A percentile compares a stretch with the other conserved stretches of the same genome.
Evolutionary conservation across 2,329 filamentous ascomycete genomes (phyloP).

Genomic region (Botrytis medusae): DNA sequence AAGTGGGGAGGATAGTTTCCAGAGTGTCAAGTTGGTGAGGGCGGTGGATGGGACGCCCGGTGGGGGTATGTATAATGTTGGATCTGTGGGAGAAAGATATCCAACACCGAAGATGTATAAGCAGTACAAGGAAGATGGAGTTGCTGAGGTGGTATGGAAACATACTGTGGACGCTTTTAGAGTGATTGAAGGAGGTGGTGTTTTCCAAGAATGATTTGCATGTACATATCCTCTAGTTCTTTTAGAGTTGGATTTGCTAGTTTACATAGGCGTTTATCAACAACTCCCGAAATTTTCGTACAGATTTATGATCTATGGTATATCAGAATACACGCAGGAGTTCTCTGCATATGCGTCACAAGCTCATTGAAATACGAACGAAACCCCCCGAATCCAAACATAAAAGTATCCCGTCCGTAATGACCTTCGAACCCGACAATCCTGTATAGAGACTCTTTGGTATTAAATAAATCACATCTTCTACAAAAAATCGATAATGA

Average conservation of each 20-base stretch:
- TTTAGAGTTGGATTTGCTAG: not conserved
- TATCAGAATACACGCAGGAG: no score
- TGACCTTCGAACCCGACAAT: no score
- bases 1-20: not conserved
- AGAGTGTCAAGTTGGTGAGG: not conserved
- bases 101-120: constrained; percentile 5
- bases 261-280: not conserved
- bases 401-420: no score
- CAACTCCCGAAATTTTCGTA: no score
- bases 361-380: no score
- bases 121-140: not conserved
- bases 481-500: no score
- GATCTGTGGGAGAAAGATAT: not conserved
- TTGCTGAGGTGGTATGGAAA: not conserved
- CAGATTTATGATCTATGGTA: no score
- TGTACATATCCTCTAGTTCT: not conserved
- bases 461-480: no score
- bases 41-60: not conserved
- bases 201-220: not conserved
- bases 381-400: no score
- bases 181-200: not conserved
- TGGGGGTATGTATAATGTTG: not conserved
- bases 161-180: constrained; percentile 2
- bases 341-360: no score
- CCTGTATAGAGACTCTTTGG: no score